These are phyloP conservation scores for Decorospora gaudefroyi DNA, from an alignment of 2,329 filamentous ascomycete species.

Conservation along the genomic window DNA sequence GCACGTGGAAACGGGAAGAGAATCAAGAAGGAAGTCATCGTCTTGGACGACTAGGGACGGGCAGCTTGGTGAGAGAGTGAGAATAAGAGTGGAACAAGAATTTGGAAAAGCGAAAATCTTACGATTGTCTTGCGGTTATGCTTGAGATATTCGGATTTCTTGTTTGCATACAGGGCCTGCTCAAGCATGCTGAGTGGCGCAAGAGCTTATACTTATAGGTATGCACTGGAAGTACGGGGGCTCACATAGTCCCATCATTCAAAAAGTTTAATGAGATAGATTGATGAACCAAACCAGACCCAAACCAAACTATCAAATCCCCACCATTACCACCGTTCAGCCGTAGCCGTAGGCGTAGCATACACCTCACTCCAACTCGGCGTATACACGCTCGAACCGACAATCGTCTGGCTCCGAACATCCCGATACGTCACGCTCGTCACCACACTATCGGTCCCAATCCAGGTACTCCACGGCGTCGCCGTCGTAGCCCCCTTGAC, in stretches of 20 bases:
- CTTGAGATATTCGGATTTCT: no score
- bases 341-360: conserved; percentile 16
- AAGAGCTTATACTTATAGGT: no score
- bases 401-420: conserved; percentile 28
- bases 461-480: conserved; percentile 39
- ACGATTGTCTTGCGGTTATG: no score
- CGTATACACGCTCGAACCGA: conserved; percentile 28
- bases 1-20: background rate
- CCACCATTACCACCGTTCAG: conserved; percentile 14
- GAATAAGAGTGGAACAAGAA: background rate
- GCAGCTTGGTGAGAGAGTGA: background rate
- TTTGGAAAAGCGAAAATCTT: background rate
- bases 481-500: conserved; percentile 35
- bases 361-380: conserved; percentile 29
- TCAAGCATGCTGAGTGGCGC: no score
- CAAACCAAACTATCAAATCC: background rate
- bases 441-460: conserved; percentile 26
- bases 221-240: no score
- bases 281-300: background rate
- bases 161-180: no score
- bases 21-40: conserved; percentile 9
- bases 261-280: background rate
- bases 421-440: conserved; percentile 33
- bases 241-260: no score
- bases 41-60: conserved; percentile 1